phyloP scores from a whole-genome alignment of 805 yeast genomes.

The Myxozyma melibiosi region DNA sequence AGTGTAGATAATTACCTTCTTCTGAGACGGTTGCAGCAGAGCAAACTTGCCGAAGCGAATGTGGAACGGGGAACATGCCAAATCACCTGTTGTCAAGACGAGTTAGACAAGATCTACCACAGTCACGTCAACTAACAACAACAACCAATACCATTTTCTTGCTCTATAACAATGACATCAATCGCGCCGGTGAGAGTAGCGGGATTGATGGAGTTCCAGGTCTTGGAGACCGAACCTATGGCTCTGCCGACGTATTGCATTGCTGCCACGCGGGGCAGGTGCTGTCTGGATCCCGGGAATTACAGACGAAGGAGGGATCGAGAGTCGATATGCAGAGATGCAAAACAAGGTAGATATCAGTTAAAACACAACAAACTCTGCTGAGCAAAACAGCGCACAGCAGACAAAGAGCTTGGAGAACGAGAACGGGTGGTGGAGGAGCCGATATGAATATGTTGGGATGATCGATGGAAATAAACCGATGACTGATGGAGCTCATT shows the following conservation, averaged over 20 bases:
- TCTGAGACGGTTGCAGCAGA: slow-evolving; percentile 88
- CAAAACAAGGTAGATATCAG: too few species aligned
- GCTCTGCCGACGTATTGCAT: slow-evolving; percentile 99
- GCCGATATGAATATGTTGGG: too few species aligned
- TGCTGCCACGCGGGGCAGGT: slow-evolving; percentile 6
- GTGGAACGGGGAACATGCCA: slow-evolving; percentile 94
- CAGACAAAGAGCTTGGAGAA: too few species aligned
- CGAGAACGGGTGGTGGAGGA: too few species aligned
- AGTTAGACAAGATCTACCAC: neutral
- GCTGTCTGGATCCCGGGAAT: too few species aligned
- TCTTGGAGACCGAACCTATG: slow-evolving; percentile 89
- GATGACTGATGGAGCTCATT: too few species aligned
- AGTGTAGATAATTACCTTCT: slow-evolving; percentile 51
- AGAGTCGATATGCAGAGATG: too few species aligned
- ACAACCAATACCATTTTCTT: slow-evolving; percentile 59
- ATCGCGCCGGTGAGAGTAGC: slow-evolving; percentile 96
- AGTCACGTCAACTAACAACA: neutral
- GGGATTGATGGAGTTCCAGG: slow-evolving; percentile 96
- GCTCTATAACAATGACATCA: slow-evolving; percentile 93
- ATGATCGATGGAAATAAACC: too few species aligned
- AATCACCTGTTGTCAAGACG: slow-evolving; percentile 48
- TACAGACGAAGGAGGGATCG: too few species aligned
- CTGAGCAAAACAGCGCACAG: too few species aligned
- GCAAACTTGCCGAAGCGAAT: slow-evolving; percentile 95
- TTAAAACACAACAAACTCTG: too few species aligned